Conservation (phyloP, 2,329 filamentous ascomycete species). For the Sporothrix inflata region DNA sequence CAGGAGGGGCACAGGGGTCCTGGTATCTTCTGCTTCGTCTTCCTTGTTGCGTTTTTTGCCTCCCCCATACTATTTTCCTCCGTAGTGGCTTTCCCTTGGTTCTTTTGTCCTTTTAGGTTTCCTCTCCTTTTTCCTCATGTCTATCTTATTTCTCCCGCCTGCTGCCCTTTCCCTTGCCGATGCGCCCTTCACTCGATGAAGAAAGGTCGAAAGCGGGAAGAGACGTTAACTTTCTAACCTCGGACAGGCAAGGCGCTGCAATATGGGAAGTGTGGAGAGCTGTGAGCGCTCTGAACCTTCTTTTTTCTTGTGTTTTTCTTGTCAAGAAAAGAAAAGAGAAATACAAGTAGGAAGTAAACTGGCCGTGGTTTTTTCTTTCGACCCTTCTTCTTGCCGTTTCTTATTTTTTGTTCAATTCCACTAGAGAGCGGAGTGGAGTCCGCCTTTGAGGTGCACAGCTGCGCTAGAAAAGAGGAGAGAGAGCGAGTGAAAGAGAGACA, state of each 20-base stretch:
- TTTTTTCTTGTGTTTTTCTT: background rate
- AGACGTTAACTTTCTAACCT: constrained; percentile 32
- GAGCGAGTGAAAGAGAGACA: background rate
- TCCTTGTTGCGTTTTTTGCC: background rate
- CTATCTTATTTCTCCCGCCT: background rate
- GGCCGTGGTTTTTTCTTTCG: background rate
- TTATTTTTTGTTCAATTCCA: background rate
- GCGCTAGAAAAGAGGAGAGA: background rate
- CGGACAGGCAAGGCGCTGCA: constrained; percentile 32
- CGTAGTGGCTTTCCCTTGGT: background rate
- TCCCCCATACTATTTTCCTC: constrained; percentile 20
- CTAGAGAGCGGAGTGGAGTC: background rate
- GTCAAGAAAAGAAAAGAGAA: background rate
- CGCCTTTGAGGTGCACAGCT: background rate
- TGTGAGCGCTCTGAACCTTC: background rate
- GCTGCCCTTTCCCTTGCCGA: constrained; percentile 25
- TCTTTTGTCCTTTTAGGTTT: background rate
- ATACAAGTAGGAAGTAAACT: background rate
- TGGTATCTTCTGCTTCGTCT: background rate
- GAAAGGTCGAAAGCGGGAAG: constrained; percentile 34
- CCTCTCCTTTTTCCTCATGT: background rate
- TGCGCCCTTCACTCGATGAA: constrained; percentile 34
- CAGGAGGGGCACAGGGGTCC: constrained; percentile 14
- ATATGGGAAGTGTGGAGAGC: constrained; percentile 12
- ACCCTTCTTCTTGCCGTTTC: background rate